These are phyloP conservation scores for Hortaea sp. DNA, from an alignment of 2,329 filamentous ascomycete species.

Conservation along the genomic window DNA sequence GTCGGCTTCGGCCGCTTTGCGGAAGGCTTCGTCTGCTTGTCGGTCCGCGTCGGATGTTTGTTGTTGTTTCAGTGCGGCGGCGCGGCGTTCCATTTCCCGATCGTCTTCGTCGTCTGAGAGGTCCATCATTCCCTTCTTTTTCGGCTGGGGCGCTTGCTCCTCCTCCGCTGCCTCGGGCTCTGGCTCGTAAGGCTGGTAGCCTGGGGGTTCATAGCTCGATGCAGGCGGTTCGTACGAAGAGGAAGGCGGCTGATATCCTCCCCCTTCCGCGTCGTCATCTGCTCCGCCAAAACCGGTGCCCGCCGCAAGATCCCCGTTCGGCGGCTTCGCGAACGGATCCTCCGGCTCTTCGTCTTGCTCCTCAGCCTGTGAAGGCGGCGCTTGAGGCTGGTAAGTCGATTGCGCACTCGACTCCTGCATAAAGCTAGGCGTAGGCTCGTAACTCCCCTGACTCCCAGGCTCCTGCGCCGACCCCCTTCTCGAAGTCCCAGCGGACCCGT, in stretches of 20 bases:
- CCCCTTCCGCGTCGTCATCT: slow-evolving; percentile 1
- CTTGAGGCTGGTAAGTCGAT: slow-evolving; percentile 2
- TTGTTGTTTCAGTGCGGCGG: slow-evolving; percentile 38
- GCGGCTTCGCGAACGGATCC: slow-evolving; percentile 2
- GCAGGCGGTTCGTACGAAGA: slow-evolving; percentile 48
- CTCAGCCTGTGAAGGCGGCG: slow-evolving; percentile 1
- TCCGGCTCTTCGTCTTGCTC: slow-evolving; percentile 1
- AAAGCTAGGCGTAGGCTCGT: slow-evolving; percentile 20
- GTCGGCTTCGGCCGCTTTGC: slow-evolving; percentile 66
- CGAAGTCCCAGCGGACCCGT: slow-evolving; percentile 14
- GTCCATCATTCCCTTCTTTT: slow-evolving; percentile 60
- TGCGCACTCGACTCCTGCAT: slow-evolving; percentile 16
- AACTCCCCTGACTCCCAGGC: slow-evolving; percentile 14
- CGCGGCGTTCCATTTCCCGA: slow-evolving; percentile 37
- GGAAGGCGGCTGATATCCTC: slow-evolving; percentile 43
- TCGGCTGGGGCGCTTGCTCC: slow-evolving; percentile 34
- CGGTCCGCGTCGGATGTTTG: slow-evolving; percentile 43
- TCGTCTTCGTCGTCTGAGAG: slow-evolving; percentile 71
- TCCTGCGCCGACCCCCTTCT: slow-evolving; percentile 20
- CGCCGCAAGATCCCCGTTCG: not conserved
- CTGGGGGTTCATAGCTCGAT: slow-evolving; percentile 41
- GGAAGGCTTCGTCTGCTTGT: slow-evolving; percentile 77
- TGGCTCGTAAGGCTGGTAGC: slow-evolving; percentile 39
- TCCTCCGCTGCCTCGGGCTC: slow-evolving; percentile 42
- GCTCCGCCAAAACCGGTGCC: not conserved